Evolutionary conservation across 805 yeast genomes (phyloP).

Genomic region (Dipodascus albidus): DNA sequence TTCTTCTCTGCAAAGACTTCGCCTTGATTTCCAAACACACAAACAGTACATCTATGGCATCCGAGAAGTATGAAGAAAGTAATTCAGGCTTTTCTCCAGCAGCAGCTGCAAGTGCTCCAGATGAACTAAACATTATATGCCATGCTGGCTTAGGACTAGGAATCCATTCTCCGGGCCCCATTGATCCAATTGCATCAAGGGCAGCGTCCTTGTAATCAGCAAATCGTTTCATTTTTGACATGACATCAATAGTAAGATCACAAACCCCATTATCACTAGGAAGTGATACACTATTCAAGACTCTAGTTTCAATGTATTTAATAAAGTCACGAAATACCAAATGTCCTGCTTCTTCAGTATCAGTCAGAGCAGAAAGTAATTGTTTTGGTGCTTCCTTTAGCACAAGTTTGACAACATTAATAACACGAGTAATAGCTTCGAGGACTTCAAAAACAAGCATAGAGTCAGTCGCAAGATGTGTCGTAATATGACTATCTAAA

Average conservation of each 20-base stretch:
- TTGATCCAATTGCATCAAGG: constrained; percentile 35
- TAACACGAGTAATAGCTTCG: constrained; percentile 33
- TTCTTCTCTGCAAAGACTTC: constrained; percentile 24
- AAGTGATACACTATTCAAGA: constrained; percentile 33
- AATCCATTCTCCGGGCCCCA: constrained; percentile 59
- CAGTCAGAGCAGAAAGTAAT: constrained; percentile 13
- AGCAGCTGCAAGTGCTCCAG: constrained; percentile 28
- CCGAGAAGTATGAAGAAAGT: constrained; percentile 60
- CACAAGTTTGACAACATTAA: constrained; percentile 15
- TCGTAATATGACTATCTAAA: constrained; percentile 31
- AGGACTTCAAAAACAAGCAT: constrained; percentile 47
- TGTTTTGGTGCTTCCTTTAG: constrained; percentile 20
- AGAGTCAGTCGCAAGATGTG: constrained; percentile 36
- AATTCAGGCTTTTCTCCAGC: constrained; percentile 35
- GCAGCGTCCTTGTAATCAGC: constrained; percentile 51
- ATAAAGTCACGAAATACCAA: constrained; percentile 46
- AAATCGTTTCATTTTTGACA: constrained; percentile 54
- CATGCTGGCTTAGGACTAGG: constrained; percentile 47
- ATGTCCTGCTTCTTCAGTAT: constrained; percentile 16
- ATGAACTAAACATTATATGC: constrained; percentile 37
- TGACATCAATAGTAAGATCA: constrained; percentile 59
- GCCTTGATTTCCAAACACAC: constrained; percentile 53
- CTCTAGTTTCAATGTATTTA: constrained; percentile 41
- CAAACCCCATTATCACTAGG: constrained; percentile 64
- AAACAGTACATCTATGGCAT: constrained; percentile 64